phyloP scores from a whole-genome alignment of 2,329 filamentous ascomycete species.

The Trichoderma aggressivum region DNA sequence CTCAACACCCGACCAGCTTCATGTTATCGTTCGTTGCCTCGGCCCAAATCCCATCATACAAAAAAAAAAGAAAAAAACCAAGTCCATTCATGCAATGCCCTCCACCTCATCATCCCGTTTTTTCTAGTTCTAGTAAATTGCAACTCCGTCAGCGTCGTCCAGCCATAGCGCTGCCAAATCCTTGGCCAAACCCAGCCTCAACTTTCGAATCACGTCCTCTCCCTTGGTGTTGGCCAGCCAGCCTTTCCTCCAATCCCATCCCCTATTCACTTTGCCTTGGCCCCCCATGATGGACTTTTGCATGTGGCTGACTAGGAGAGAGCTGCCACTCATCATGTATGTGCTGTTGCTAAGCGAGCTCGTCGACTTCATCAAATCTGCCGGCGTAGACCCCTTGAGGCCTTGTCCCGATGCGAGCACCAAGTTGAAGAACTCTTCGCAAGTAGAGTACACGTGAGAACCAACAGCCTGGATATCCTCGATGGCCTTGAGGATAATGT shows the following conservation, averaged over 20 bases:
- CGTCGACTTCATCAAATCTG: constrained; percentile 59
- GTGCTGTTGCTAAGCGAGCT: constrained; percentile 54
- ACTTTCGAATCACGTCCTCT: constrained; percentile 65
- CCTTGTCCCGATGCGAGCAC: constrained; percentile 69
- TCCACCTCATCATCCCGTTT: background rate
- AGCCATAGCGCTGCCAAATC: constrained; percentile 71
- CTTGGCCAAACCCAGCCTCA: constrained; percentile 70
- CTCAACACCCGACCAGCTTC: background rate
- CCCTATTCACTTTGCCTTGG: constrained; percentile 52
- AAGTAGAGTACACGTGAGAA: constrained; percentile 66
- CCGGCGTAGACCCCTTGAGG: constrained; percentile 59
- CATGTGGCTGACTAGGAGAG: constrained; percentile 63
- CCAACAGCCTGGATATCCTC: constrained; percentile 77
- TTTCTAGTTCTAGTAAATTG: constrained; percentile 35
- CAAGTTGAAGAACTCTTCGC: constrained; percentile 74
- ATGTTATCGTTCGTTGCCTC: constrained; percentile 10
- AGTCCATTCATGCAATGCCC: background rate
- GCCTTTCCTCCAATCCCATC: constrained; percentile 78
- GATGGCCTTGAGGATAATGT: constrained; percentile 69
- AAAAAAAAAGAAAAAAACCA: background rate
- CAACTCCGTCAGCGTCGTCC: constrained; percentile 58
- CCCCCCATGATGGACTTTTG: constrained; percentile 57
- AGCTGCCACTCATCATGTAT: constrained; percentile 70
- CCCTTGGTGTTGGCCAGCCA: constrained; percentile 64
- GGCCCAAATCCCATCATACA: background rate